Percentiles rank a stretch among this genome's conserved stretches.
Evolutionary conservation across 2,329 filamentous ascomycete genomes (phyloP).

Genomic region (Paracoccidioides lutzii): DNA sequence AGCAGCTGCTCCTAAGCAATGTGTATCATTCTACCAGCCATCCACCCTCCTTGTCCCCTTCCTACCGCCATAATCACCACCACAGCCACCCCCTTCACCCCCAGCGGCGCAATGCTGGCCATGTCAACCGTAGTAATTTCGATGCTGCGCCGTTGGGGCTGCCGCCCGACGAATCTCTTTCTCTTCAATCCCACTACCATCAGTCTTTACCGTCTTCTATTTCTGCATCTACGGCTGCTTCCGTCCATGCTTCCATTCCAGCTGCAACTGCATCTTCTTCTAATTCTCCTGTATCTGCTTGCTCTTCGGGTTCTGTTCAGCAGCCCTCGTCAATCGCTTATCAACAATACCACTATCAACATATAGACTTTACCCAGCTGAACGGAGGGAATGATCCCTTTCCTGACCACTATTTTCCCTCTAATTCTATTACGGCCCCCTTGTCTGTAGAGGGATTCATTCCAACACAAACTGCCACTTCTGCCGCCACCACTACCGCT

Average conservation of each 20-base stretch:
- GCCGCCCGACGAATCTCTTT: neutral
- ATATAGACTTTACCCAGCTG: neutral
- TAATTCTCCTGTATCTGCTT: neutral
- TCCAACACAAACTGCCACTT: neutral
- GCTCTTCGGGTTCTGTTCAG: slow-evolving; percentile 4
- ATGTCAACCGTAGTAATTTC: neutral
- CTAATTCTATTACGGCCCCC: neutral
- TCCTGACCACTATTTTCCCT: neutral
- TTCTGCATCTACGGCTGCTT: neutral
- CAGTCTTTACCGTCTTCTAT: neutral
- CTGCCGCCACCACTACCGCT: neutral
- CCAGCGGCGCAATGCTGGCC: neutral
- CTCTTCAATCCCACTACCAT: neutral
- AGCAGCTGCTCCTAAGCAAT: neutral
- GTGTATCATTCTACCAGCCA: neutral
- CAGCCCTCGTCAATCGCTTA: neutral
- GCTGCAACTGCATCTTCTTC: neutral
- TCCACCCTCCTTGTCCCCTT: neutral
- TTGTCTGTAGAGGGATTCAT: neutral
- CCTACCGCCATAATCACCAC: slow-evolving; percentile 8
- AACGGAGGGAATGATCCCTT: neutral
- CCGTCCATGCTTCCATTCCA: neutral
- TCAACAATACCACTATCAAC: neutral
- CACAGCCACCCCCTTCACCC: slow-evolving; percentile 1
- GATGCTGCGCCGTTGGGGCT: neutral